A percentile compares a stretch with the other conserved stretches of the same genome.
Conservation (phyloP, 2,329 filamentous ascomycete genomes). For the Colletotrichum sp. region DNA sequence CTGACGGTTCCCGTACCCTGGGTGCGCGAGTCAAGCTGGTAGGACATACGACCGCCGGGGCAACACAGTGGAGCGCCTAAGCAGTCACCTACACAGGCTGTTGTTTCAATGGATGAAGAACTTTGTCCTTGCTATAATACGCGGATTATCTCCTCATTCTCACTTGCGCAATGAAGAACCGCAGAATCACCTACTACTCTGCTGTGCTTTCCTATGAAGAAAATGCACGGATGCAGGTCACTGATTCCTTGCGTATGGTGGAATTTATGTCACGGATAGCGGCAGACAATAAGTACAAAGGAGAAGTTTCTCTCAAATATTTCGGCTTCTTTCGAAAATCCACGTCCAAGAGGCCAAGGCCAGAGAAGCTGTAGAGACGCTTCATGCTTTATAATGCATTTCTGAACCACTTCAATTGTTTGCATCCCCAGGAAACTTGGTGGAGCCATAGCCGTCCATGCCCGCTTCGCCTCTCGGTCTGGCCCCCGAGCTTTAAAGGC, state of each 20-base stretch:
- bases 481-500: not conserved
- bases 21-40: not conserved
- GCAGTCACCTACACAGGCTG: not conserved
- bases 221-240: fast-evolving
- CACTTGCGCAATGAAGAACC: not conserved
- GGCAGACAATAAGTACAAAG: not conserved
- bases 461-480: not conserved
- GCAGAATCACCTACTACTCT: not conserved
- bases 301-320: not conserved
- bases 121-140: not conserved
- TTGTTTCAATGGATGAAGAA: not conserved
- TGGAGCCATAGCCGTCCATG: not conserved
- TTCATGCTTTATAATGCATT: not conserved
- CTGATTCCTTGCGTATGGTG: not conserved
- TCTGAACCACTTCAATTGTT: not conserved
- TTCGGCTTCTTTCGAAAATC: not conserved
- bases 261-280: not conserved
- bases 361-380: not conserved
- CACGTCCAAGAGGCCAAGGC: not conserved
- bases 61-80: not conserved
- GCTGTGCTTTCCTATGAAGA: not conserved
- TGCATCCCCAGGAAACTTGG: not conserved
- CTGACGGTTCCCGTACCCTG: not conserved
- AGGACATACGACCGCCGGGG: not conserved
- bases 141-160: not conserved